These are phyloP conservation scores for Aspergillus caelatus DNA, from an alignment of 2,329 filamentous ascomycete species.

Conservation along the genomic window DNA sequence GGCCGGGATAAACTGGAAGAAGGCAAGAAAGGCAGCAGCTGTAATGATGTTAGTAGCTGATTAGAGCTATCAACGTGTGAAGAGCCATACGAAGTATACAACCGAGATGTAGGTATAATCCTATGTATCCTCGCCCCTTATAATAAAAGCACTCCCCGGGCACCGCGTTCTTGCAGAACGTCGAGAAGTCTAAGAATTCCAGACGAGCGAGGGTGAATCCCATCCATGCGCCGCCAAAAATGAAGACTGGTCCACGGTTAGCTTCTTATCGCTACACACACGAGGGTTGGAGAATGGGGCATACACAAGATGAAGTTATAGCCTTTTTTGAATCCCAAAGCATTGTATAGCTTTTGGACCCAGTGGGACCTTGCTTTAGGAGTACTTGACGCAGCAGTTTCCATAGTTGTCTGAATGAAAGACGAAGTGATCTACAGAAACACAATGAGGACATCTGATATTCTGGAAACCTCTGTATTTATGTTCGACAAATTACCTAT, in stretches of 20 bases:
- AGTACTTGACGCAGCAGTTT: neutral
- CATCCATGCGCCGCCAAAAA: constrained; percentile 1
- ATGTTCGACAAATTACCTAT: neutral
- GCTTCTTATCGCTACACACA: neutral
- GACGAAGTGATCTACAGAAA: neutral
- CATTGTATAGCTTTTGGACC: neutral
- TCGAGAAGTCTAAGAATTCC: neutral
- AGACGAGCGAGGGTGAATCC: constrained; percentile 4
- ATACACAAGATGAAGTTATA: constrained; percentile 6
- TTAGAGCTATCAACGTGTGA: too few relatives aligned
- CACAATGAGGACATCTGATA: rapidly evolving
- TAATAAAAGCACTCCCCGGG: constrained; percentile 4
- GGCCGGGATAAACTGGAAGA: neutral
- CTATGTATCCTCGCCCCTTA: neutral
- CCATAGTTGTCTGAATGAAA: neutral
- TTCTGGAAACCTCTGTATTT: neutral
- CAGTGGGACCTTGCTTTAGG: neutral
- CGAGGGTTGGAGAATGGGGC: neutral
- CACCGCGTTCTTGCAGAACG: neutral
- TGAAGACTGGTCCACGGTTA: neutral
- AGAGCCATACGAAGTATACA: neutral
- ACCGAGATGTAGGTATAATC: neutral
- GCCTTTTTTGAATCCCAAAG: neutral
- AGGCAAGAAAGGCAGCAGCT: constrained; percentile 1
- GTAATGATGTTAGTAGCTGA: neutral